These are phyloP conservation scores for Vitis riparia DNA, from an alignment of 164 flowering plant species.

Conservation along the genomic window DNA sequence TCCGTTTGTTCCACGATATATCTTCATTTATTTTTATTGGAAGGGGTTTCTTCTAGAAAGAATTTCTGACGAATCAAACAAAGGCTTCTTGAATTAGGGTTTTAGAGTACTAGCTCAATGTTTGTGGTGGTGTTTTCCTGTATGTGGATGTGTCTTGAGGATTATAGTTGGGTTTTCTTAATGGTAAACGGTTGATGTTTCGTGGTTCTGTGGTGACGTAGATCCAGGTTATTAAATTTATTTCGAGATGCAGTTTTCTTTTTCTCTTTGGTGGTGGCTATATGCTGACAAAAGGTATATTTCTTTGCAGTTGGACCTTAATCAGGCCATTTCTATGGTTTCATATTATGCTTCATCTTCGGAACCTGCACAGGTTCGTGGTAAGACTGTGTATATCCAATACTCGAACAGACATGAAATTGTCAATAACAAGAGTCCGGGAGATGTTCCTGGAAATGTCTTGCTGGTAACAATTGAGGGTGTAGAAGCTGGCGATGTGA, in stretches of 20 bases:
- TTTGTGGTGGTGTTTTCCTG: neutral
- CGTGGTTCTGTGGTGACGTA: no score
- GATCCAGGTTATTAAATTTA: neutral
- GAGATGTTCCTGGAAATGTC: conserved; percentile 88
- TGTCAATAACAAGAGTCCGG: conserved; percentile 81
- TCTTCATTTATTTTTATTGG: neutral
- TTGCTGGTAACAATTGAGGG: conserved; percentile 88
- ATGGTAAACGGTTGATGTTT: no score
- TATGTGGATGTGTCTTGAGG: neutral
- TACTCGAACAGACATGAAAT: conserved; percentile 89
- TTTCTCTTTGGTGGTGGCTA: neutral
- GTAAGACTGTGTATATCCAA: conserved; percentile 85
- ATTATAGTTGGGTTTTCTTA: no score
- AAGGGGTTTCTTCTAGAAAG: no score
- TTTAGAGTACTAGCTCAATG: no score
- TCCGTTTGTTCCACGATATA: conserved; percentile 1
- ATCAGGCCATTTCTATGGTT: conserved; percentile 86
- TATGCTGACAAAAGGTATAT: conserved; percentile 4
- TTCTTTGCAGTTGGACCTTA: conserved; percentile 61
- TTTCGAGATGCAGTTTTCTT: neutral
- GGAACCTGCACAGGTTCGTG: conserved; percentile 88
- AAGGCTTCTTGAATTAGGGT: no score
- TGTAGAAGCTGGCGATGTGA: conserved; percentile 85
- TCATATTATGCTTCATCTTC: conserved; percentile 87
- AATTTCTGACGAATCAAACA: no score